These are phyloP conservation scores for Trametes gibbosa DNA, from an alignment of 768 basidiomycete genomes.

Conservation along the genomic window DNA sequence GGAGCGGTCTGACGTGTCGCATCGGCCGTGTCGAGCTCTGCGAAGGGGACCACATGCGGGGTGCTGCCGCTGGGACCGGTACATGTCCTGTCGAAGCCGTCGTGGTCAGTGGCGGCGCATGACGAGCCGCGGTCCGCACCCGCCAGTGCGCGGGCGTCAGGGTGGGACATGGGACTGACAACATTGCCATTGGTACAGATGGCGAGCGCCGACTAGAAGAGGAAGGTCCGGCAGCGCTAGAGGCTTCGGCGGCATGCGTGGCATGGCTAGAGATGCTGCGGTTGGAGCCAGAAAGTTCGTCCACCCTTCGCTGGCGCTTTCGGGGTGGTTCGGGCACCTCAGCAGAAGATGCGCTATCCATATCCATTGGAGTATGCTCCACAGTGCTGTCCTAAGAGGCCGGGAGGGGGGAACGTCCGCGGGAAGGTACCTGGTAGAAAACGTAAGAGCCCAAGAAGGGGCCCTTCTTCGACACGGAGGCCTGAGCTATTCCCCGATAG, in stretches of 20 bases:
- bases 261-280: not conserved
- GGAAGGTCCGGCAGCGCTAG: not conserved
- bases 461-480: too few relatives aligned
- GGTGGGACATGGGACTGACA: not conserved
- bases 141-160: not conserved
- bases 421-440: not conserved
- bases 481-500: too few relatives aligned
- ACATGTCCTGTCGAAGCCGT: not conserved
- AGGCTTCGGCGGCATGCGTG: not conserved
- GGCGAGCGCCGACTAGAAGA: not conserved
- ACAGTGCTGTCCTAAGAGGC: not conserved
- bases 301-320: conserved; percentile 19
- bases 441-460: not conserved
- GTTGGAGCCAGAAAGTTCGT: not conserved
- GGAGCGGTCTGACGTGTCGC: conserved; percentile 1
- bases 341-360: not conserved
- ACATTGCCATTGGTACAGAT: not conserved
- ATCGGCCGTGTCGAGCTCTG: not conserved
- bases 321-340: conserved; percentile 11
- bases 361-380: not conserved
- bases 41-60: not conserved
- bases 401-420: not conserved
- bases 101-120: not conserved
- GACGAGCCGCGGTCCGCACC: not conserved
- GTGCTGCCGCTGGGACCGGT: not conserved